phyloP scores from a whole-genome alignment of 176 grass and related monocot genomes.

The Eleusine coracana region DNA sequence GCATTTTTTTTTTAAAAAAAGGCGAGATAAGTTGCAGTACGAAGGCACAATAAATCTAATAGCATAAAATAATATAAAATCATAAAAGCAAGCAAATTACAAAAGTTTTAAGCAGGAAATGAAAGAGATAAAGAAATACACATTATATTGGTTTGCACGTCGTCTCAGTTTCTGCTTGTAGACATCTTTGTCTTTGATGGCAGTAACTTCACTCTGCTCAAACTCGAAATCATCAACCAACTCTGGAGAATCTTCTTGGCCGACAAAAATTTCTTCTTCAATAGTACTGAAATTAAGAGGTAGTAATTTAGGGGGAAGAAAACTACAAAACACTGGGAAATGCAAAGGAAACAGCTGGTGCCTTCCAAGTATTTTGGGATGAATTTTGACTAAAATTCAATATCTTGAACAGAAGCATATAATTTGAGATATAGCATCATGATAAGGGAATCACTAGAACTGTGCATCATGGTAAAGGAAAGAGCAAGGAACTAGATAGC shows the following conservation, averaged over 20 bases:
- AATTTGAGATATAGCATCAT: neutral
- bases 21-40: neutral
- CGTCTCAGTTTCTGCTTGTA: conserved; percentile 87
- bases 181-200: conserved; percentile 91
- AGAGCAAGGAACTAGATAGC: neutral
- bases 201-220: conserved; percentile 69
- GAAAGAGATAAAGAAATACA: conserved; percentile 44
- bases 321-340: conserved; percentile 29
- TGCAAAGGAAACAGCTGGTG: neutral
- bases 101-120: conserved; percentile 16
- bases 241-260: conserved; percentile 82
- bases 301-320: conserved; percentile 29
- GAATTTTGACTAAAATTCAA: conserved; percentile 10
- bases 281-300: conserved; percentile 68
- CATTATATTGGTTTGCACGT: conserved; percentile 83
- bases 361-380: conserved; percentile 8
- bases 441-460: conserved; percentile 8
- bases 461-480: no score
- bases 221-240: conserved; percentile 89
- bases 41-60: neutral
- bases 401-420: conserved; percentile 16
- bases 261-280: conserved; percentile 88
- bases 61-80: neutral
- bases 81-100: neutral
- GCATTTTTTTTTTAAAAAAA: neutral